Base-by-base conservation (phyloP, 208 protist species). In the Trypanosoma boissoni region DNA sequence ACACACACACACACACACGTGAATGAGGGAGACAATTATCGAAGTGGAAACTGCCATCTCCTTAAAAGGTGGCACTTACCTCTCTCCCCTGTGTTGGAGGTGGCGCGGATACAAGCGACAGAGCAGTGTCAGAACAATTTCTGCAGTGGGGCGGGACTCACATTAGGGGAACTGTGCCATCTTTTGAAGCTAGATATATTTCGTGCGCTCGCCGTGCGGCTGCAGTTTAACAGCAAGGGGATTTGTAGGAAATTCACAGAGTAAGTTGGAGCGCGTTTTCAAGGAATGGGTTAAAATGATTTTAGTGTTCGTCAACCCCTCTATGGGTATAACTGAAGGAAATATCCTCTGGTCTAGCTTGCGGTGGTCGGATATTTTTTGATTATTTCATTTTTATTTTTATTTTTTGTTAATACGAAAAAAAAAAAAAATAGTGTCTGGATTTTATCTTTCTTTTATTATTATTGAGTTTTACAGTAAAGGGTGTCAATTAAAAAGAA, bases 111-210 rank as follows among this genome's bases (percentile, higher is more conserved):
- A 4, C 64, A 86, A 49, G 54, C 84, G 14, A 58, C 57, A 10
- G n/a, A n/a, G 7, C 75, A 65, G 4, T 64, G 72, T 3, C 9
- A 16, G 3, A 57, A 51, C 21, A 61, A 66, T 26, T 28, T 14
- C 3, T 58, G 64, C 27, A 37, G 58, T 7, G 28, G 21, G 14
- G 29, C 88, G 53, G 54, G 68, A 27, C 43, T 88, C 24, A 80
- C 78, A 12, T 80, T 80, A 9, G 77, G 87, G 21, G 74, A 91
- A 53, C 57, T 94, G 41, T 64, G 83, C 1, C 52, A 71, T 32
- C 54, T 89, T 59, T 76, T 82, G 0, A 67, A 70, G 2, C 63
- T 89, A 23, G 87, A 94, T 60, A 86, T 91, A 46, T 91, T 94
- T 61, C 72, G 87, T 6, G 71, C 83, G 18, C 82, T 77, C 41